phyloP scores from a whole-genome alignment of 306 rosid genomes.

The Prunus dulcis region DNA sequence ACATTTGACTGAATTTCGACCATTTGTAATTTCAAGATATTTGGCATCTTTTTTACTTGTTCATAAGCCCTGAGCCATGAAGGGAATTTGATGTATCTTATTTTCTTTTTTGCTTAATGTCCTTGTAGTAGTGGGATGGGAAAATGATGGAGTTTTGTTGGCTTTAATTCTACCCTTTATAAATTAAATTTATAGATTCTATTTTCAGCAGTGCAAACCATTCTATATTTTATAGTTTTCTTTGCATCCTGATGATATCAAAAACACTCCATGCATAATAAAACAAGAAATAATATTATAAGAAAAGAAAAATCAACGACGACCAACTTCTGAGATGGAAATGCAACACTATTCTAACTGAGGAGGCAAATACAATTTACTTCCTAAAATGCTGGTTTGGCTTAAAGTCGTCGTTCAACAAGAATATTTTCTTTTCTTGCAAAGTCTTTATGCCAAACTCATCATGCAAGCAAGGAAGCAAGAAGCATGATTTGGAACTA shows the following conservation, averaged over 20 bases:
- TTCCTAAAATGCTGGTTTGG: background rate
- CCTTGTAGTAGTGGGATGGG: background rate
- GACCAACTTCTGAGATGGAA: too few species aligned
- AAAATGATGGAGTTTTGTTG: background rate
- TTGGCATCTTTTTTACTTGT: slow-evolving; percentile 2
- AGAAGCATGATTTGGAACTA: background rate
- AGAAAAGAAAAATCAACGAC: too few species aligned
- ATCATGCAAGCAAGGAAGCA: slow-evolving; percentile 31
- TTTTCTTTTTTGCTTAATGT: background rate
- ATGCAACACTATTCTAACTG: background rate
- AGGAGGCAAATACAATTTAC: background rate
- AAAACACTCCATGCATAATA: background rate
- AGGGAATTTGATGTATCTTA: slow-evolving; percentile 9
- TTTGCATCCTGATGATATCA: background rate
- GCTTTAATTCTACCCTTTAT: background rate
- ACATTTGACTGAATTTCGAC: slow-evolving; percentile 9
- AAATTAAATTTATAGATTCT: background rate
- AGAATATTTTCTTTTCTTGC: slow-evolving; percentile 16
- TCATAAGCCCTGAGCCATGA: slow-evolving; percentile 18
- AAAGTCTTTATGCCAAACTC: slow-evolving; percentile 16
- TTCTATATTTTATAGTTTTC: background rate
- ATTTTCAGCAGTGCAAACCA: background rate
- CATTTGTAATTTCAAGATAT: slow-evolving; percentile 9
- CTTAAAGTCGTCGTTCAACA: background rate
- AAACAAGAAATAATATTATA: background rate